Conservation (phyloP, 352 stramenopile genomes). For the Phytophthora citricola region DNA sequence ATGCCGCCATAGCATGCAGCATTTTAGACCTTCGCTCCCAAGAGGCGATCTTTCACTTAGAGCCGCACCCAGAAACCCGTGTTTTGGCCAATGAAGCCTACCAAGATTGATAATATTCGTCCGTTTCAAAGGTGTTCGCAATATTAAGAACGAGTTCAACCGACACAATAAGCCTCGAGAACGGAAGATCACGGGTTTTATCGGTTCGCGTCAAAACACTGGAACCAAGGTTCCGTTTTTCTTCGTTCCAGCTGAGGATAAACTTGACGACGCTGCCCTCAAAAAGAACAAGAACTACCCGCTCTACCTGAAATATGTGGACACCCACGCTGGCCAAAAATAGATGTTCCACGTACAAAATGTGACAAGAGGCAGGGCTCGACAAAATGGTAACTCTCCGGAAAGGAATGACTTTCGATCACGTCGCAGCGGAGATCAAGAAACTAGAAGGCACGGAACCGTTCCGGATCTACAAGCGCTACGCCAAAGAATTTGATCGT, state of each 20-base stretch:
- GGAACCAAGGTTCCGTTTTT: slow-evolving; percentile 2
- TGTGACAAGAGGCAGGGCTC: too few species aligned
- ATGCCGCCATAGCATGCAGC: slow-evolving; percentile 6
- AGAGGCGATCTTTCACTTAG: not conserved
- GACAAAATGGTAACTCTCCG: too few species aligned
- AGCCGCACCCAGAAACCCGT: not conserved
- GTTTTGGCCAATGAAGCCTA: slow-evolving; percentile 1
- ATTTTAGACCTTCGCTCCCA: not conserved
- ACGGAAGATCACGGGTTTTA: not conserved
- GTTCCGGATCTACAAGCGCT: too few species aligned
- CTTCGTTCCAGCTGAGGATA: not conserved
- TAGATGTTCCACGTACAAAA: too few species aligned
- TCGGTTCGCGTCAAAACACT: slow-evolving; percentile 1
- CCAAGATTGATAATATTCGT: not conserved
- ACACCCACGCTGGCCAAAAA: too few species aligned
- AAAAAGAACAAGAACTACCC: too few species aligned
- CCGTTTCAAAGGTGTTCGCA: slow-evolving; percentile 11
- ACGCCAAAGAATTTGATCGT: too few species aligned
- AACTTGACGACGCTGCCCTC: too few species aligned
- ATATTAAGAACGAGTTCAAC: not conserved
- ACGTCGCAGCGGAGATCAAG: too few species aligned
- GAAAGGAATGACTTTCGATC: too few species aligned
- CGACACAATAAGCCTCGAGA: slow-evolving; percentile 6
- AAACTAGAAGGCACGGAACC: too few species aligned
- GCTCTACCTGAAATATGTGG: too few species aligned